Percentiles rank a stretch among this genome's conserved stretches.
Conservation (phyloP, 306 rosid species). For the Dicorynia guianensis region DNA sequence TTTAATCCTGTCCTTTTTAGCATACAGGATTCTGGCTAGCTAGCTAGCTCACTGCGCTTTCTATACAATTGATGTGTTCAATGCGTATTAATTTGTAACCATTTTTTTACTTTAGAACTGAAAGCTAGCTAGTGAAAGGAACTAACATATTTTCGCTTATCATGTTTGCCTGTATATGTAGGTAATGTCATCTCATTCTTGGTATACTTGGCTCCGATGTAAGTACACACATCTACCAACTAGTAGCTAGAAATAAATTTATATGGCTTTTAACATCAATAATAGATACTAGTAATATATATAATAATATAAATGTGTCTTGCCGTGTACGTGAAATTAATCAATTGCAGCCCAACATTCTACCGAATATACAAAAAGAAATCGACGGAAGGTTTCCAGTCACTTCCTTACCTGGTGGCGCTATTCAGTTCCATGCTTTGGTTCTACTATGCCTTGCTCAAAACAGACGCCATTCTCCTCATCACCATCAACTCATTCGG, state of each 20-base stretch:
- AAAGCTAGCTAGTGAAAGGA: not conserved
- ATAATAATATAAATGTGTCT: not conserved
- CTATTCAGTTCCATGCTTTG: constrained; percentile 83
- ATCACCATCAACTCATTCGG: constrained; percentile 89
- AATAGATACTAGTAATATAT: not conserved
- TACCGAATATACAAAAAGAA: constrained; percentile 72
- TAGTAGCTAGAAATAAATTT: not conserved
- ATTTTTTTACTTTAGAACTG: not conserved
- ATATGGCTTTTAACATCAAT: not conserved
- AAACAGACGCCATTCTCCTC: constrained; percentile 66
- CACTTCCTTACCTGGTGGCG: constrained; percentile 84
- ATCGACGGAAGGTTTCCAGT: constrained; percentile 82
- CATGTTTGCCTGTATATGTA: constrained; percentile 36
- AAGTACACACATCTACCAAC: constrained; percentile 41
- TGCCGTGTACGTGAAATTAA: not conserved
- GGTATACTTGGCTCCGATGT: constrained; percentile 94
- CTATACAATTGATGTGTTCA: no score
- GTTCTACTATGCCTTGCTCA: constrained; percentile 74
- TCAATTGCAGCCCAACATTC: constrained; percentile 81
- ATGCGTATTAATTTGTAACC: no score
- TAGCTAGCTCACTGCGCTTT: no score
- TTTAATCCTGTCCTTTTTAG: no score
- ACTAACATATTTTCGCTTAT: constrained; percentile 11
- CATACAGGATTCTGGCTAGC: not conserved
- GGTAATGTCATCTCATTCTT: constrained; percentile 83